Conservation (phyloP, 2,329 filamentous ascomycete genomes). For the Aureobasidium vineae region DNA sequence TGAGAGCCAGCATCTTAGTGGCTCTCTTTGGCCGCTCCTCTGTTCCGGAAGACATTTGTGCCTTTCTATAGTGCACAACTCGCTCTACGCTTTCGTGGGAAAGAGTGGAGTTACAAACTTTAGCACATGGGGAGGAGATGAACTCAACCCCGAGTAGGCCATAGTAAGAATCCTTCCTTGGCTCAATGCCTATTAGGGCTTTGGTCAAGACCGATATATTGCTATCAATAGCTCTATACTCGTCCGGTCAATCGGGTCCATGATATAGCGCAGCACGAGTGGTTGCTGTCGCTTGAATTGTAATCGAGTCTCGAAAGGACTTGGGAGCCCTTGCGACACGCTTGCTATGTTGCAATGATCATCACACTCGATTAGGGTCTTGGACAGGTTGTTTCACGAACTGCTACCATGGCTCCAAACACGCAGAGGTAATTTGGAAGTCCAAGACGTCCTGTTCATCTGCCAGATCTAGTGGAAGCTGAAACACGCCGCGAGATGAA, state of each 20-base stretch:
- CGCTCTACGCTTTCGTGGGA: too few relatives aligned
- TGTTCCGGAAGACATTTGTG: too few relatives aligned
- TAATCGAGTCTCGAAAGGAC: background rate
- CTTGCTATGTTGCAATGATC: background rate
- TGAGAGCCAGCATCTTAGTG: too few relatives aligned
- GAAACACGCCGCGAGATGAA: conserved; percentile 22
- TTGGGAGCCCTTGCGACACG: background rate
- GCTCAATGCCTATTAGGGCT: background rate
- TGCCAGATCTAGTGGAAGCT: conserved; percentile 7
- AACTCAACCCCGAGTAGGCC: background rate
- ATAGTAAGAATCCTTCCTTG: background rate
- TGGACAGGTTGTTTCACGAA: background rate
- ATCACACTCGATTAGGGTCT: background rate
- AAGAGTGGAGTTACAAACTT: too few relatives aligned
- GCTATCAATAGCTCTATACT: background rate
- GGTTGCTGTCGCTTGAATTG: background rate
- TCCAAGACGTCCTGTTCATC: background rate
- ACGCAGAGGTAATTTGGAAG: background rate
- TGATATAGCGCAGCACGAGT: background rate
- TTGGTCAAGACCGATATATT: background rate
- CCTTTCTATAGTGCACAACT: too few relatives aligned
- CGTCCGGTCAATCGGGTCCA: background rate
- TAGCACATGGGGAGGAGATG: too few relatives aligned
- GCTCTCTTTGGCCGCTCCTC: too few relatives aligned
- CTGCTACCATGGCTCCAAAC: background rate